phyloP scores from a whole-genome alignment of 371 early-diverging fungal genomes.

The Lichtheimia corymbifera region DNA sequence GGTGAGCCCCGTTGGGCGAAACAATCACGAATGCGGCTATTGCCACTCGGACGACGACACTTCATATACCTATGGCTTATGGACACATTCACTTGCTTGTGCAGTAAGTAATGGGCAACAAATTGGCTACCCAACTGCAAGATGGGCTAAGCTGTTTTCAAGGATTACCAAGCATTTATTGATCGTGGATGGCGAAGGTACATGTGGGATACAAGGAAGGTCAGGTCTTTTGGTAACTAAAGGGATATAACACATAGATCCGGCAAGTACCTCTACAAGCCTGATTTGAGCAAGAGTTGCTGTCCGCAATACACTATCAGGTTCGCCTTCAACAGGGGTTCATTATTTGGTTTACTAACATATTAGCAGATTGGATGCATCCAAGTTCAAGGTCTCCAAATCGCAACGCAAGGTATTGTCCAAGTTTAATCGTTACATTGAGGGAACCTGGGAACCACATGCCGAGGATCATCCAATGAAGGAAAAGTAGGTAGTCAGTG shows the following conservation, averaged over 20 bases:
- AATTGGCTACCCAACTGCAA: background rate
- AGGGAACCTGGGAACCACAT: slow-evolving; percentile 41
- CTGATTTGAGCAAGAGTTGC: slow-evolving; percentile 61
- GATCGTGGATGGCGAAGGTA: slow-evolving; percentile 74
- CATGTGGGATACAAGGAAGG: slow-evolving; percentile 43
- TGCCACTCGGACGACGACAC: slow-evolving; percentile 45
- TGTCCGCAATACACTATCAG: slow-evolving; percentile 74
- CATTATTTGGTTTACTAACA: background rate
- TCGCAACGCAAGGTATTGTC: slow-evolving; percentile 71
- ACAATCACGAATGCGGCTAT: slow-evolving; percentile 48
- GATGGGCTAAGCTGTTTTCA: background rate
- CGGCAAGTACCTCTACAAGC: slow-evolving; percentile 66
- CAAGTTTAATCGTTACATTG: slow-evolving; percentile 58
- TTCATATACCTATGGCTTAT: slow-evolving; percentile 56
- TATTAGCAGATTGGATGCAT: slow-evolving; percentile 49
- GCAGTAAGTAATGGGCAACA: slow-evolving; percentile 17
- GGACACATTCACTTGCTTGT: slow-evolving; percentile 52
- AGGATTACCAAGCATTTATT: slow-evolving; percentile 72
- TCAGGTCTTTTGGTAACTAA: slow-evolving; percentile 34
- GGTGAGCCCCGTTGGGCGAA: slow-evolving; percentile 11
- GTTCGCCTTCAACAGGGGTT: slow-evolving; percentile 20
- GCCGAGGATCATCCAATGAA: slow-evolving; percentile 13
- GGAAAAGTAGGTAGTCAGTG: slow-evolving; percentile 8
- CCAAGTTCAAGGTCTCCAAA: slow-evolving; percentile 54
- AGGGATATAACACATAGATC: slow-evolving; percentile 40